These are phyloP conservation scores for Psidium friedrichsthalianum DNA, from an alignment of 345 rosid species.

Conservation along the genomic window DNA sequence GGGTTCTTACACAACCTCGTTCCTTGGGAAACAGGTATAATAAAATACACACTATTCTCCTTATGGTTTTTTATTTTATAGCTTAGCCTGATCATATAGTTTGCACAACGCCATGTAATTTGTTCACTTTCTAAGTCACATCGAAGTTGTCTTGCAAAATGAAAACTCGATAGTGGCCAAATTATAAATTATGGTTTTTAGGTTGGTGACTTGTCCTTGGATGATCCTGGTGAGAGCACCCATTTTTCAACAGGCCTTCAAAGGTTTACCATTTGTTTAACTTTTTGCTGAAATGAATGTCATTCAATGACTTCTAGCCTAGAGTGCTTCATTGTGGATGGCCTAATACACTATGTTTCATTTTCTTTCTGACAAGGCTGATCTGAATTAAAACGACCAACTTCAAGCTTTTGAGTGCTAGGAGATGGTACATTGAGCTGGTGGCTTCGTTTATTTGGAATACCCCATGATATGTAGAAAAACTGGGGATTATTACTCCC, in stretches of 20 bases:
- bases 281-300: background rate
- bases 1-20: constrained; percentile 71
- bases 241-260: background rate
- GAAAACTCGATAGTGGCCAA: background rate
- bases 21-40: constrained; percentile 57
- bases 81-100: background rate
- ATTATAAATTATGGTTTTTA: background rate
- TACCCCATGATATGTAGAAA: background rate
- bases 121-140: background rate
- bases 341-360: background rate
- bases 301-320: background rate
- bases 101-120: background rate
- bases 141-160: background rate
- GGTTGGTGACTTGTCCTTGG: background rate
- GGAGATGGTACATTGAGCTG: background rate
- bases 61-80: background rate
- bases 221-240: background rate
- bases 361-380: background rate
- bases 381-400: background rate
- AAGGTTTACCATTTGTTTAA: background rate
- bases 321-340: background rate
- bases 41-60: constrained; percentile 4
- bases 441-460: background rate
- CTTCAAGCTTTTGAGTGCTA: background rate
- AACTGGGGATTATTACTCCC: background rate